Percentiles rank a stretch among this genome's conserved stretches.
These are phyloP conservation scores for Nigrospora osmanthi DNA, from an alignment of 2,329 filamentous ascomycete genomes.

Conservation along the genomic window DNA sequence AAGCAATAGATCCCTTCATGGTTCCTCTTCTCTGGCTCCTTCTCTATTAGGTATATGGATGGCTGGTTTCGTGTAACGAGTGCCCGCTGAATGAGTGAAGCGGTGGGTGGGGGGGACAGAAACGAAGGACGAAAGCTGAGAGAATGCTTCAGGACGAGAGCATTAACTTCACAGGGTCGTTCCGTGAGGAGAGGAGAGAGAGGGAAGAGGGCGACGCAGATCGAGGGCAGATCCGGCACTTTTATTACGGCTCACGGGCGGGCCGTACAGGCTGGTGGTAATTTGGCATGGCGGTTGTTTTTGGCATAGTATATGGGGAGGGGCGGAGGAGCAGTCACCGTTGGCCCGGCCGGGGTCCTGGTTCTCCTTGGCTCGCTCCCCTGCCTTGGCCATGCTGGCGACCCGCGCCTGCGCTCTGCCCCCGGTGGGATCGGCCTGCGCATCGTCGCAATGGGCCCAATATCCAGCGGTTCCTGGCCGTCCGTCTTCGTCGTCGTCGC, in stretches of 20 bases:
- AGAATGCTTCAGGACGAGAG: constrained; percentile 39
- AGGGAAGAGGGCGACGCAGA: constrained; percentile 23
- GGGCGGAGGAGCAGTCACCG: too few relatives aligned
- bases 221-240: constrained; percentile 27
- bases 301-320: constrained; percentile 3
- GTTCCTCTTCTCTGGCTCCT: constrained; percentile 25
- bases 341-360: too few relatives aligned
- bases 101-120: constrained; percentile 46
- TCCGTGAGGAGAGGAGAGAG: constrained; percentile 32
- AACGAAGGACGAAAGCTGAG: constrained; percentile 43
- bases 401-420: too few relatives aligned
- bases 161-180: constrained; percentile 41
- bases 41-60: constrained; percentile 13
- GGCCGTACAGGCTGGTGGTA: neutral
- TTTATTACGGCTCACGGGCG: constrained; percentile 28
- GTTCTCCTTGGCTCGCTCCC: too few relatives aligned
- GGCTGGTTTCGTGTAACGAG: constrained; percentile 43
- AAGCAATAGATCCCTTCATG: constrained; percentile 69
- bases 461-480: too few relatives aligned
- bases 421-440: too few relatives aligned
- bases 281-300: constrained; percentile 5
- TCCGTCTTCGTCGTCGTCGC: too few relatives aligned
- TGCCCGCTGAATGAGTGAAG: constrained; percentile 88
- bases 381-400: too few relatives aligned
- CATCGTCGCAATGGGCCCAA: too few relatives aligned